Evolutionary conservation across 805 yeast species (phyloP).

Genomic region (Candida insectalens): DNA sequence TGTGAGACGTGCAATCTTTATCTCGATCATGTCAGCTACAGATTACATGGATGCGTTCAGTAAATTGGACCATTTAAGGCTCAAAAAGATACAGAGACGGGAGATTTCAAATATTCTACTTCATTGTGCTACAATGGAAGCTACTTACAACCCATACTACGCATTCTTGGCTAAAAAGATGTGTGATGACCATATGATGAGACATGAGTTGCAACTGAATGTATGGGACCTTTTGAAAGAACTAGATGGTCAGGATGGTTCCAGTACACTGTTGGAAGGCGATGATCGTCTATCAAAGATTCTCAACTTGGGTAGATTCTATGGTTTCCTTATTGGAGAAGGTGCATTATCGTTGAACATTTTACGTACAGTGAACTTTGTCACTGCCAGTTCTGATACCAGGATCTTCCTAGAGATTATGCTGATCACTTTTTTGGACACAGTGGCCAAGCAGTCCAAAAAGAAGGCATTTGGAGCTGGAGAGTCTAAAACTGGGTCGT

Average conservation of each 20-base stretch:
- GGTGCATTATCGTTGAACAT: slow-evolving; percentile 66
- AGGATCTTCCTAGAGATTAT: slow-evolving; percentile 65
- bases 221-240: slow-evolving; percentile 81
- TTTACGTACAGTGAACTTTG: slow-evolving; percentile 62
- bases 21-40: slow-evolving; percentile 90
- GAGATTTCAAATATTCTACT: slow-evolving; percentile 81
- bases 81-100: slow-evolving; percentile 71
- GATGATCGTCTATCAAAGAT: slow-evolving; percentile 48
- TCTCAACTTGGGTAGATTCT: slow-evolving; percentile 71
- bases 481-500: slow-evolving; percentile 18
- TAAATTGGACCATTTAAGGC: slow-evolving; percentile 66
- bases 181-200: slow-evolving; percentile 62
- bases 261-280: slow-evolving; percentile 14
- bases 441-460: slow-evolving; percentile 55
- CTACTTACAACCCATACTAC: slow-evolving; percentile 83
- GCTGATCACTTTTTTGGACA: slow-evolving; percentile 57
- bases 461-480: slow-evolving; percentile 35
- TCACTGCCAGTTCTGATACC: slow-evolving; percentile 53
- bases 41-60: slow-evolving; percentile 85
- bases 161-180: slow-evolving; percentile 68
- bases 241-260: slow-evolving; percentile 41
- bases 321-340: slow-evolving; percentile 66
- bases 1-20: slow-evolving; percentile 84
- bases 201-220: slow-evolving; percentile 80
- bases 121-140: slow-evolving; percentile 81